Conservation (phyloP, 176 grass and related monocot genomes). For the Avena insularis region DNA sequence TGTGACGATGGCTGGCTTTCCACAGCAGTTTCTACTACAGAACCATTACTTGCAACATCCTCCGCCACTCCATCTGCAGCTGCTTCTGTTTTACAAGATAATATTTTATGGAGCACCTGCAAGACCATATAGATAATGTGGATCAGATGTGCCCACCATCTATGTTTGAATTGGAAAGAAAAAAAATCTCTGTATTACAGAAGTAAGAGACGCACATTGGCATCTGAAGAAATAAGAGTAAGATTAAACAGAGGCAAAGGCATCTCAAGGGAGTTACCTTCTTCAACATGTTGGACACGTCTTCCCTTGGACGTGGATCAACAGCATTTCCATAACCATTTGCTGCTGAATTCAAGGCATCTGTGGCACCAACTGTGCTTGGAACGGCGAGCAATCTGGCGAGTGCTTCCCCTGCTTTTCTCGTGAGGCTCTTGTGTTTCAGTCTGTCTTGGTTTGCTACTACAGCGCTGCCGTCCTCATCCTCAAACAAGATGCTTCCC, state of each 20-base stretch:
- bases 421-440: not conserved
- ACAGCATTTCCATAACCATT: not conserved
- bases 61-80: not conserved
- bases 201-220: not conserved
- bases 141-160: not conserved
- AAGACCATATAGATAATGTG: not conserved
- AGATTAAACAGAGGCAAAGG: not conserved
- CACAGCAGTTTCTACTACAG: not conserved
- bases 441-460: not conserved
- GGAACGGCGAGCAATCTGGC: not conserved
- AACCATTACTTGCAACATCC: not conserved
- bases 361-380: not conserved
- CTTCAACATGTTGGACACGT: not conserved
- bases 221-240: not conserved
- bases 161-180: not conserved
- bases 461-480: not conserved
- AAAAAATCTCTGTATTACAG: not conserved
- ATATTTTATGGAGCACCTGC: not conserved
- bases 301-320: not conserved
- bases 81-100: not conserved
- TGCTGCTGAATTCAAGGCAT: not conserved
- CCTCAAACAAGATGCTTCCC: not conserved
- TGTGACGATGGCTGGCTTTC: not conserved
- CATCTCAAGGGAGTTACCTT: not conserved
- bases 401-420: slow-evolving; percentile 16